A percentile compares a stretch with the other conserved stretches of the same genome.
phyloP scores from a whole-genome alignment of 2,329 filamentous ascomycete species.

The Purpureocillium takamizusanense region DNA sequence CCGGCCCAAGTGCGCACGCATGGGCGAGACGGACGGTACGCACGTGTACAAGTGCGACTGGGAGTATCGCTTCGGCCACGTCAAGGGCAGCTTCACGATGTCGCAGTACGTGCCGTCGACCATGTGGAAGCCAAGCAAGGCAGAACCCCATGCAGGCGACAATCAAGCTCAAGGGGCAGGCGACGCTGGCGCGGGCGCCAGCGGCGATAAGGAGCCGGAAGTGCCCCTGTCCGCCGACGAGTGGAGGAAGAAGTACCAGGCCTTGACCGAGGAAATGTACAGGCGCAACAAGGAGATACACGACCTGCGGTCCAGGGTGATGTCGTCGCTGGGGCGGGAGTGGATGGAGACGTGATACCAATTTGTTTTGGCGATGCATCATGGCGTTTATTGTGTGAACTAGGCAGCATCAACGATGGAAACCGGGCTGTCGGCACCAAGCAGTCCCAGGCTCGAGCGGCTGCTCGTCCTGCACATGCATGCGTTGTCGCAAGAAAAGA shows the following conservation, averaged over 20 bases:
- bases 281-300: constrained; percentile 45
- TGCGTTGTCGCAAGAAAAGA: no score
- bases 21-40: constrained; percentile 30
- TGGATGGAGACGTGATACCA: constrained; percentile 7
- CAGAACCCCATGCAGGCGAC: constrained; percentile 5
- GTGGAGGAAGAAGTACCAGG: constrained; percentile 45
- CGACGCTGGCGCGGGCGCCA: neutral
- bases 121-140: constrained; percentile 26
- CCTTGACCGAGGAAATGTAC: constrained; percentile 50
- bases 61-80: constrained; percentile 45
- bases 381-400: no score
- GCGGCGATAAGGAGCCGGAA: neutral
- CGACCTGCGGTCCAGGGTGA: constrained; percentile 32
- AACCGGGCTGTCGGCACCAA: no score
- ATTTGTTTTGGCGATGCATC: no score
- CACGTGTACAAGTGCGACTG: constrained; percentile 43
- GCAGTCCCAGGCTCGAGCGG: no score
- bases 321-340: constrained; percentile 23
- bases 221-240: constrained; percentile 22
- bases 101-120: constrained; percentile 35
- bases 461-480: no score
- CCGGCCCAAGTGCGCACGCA: constrained; percentile 29
- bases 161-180: constrained; percentile 8
- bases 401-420: no score
- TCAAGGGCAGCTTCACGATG: constrained; percentile 44